Conservation (phyloP, 2,329 filamentous ascomycete species). For the Penicillium aurantiogriseum region DNA sequence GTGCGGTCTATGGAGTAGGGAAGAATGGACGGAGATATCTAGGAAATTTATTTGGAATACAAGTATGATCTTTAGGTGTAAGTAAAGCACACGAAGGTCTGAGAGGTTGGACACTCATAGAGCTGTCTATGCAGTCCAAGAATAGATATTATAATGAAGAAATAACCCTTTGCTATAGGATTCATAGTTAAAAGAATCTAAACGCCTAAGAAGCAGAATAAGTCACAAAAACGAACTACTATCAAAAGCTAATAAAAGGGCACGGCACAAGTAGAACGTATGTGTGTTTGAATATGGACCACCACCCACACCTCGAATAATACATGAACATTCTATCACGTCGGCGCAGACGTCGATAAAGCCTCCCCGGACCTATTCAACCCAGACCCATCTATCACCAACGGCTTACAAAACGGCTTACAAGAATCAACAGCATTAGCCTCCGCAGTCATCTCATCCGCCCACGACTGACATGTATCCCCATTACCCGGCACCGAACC, state of each 20-base stretch:
- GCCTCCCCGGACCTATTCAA: conserved; percentile 15
- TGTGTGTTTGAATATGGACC: neutral
- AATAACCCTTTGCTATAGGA: neutral
- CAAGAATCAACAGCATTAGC: neutral
- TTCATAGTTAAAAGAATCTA: neutral
- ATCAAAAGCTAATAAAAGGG: neutral
- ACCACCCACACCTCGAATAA: conserved; percentile 4
- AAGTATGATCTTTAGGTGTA: too few species aligned
- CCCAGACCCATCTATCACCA: conserved; percentile 27
- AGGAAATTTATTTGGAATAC: too few species aligned
- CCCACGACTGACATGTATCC: conserved; percentile 1
- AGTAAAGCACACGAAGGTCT: neutral
- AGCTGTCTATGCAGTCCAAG: neutral
- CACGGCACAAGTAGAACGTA: neutral
- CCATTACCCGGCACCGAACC: neutral
- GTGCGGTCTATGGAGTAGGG: neutral
- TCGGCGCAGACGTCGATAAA: conserved; percentile 19
- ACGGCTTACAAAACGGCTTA: conserved; percentile 18
- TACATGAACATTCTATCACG: conserved; percentile 8
- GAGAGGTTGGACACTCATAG: too few species aligned
- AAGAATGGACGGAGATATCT: too few species aligned
- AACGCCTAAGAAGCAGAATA: neutral
- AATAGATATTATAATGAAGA: neutral
- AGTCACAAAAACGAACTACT: too few species aligned
- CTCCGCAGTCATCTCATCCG: neutral